These are phyloP conservation scores for Orbilia oligospora DNA, from an alignment of 2,329 filamentous ascomycete species.

Conservation along the genomic window DNA sequence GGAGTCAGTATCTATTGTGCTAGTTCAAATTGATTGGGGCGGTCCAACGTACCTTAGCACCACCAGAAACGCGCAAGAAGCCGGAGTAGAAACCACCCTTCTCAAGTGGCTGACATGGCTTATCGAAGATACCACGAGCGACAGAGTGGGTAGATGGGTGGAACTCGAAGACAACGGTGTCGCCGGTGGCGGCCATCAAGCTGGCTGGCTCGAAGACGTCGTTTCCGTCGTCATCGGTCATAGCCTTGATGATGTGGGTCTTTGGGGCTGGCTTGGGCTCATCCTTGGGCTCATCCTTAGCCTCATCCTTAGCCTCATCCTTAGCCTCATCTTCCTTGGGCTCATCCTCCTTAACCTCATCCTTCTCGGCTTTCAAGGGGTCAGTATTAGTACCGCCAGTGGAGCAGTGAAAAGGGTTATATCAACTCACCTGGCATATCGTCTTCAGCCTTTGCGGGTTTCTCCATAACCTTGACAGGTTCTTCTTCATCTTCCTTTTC, in stretches of 20 bases:
- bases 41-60: background rate
- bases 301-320: too few relatives aligned
- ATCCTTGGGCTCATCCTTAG: background rate
- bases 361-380: background rate
- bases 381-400: background rate
- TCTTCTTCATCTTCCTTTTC: background rate
- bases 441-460: background rate
- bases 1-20: slow-evolving; percentile 29
- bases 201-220: slow-evolving; percentile 18
- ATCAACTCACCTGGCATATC: too few relatives aligned
- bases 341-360: too few relatives aligned
- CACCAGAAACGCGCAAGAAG: slow-evolving; percentile 72
- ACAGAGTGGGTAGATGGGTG: slow-evolving; percentile 78
- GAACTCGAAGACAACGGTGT: slow-evolving; percentile 33
- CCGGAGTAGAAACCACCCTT: slow-evolving; percentile 76
- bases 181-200: slow-evolving; percentile 19
- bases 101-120: slow-evolving; percentile 75
- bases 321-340: background rate
- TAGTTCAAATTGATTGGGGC: too few relatives aligned
- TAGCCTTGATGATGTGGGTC: slow-evolving; percentile 24
- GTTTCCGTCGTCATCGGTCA: slow-evolving; percentile 12
- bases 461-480: background rate
- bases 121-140: slow-evolving; percentile 80
- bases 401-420: too few relatives aligned
- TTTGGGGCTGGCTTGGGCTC: slow-evolving; percentile 17